A percentile compares a stretch with the other conserved stretches of the same genome.
These are phyloP conservation scores for Arachis monticola DNA, from an alignment of 331 rosid species.

Conservation along the genomic window DNA sequence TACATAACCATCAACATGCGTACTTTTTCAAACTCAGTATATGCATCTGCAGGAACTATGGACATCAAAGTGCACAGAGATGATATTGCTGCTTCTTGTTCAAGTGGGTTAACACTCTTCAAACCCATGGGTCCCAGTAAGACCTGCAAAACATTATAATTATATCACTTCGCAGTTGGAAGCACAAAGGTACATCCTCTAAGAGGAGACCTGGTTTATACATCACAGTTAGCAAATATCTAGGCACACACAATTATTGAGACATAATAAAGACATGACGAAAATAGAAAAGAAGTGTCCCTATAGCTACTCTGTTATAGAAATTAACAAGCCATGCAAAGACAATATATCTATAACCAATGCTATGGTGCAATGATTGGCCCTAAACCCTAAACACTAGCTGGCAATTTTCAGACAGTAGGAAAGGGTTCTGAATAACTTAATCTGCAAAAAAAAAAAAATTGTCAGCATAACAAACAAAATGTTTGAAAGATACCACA, in stretches of 20 bases:
- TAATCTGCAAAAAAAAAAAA: background rate
- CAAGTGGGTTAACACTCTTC: conserved; percentile 62
- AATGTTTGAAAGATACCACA: conserved; percentile 14
- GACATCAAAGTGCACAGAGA: conserved; percentile 83
- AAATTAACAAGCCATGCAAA: conserved; percentile 9
- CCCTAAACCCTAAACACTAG: background rate
- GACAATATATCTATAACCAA: conserved; percentile 14
- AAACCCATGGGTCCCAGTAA: conserved; percentile 76
- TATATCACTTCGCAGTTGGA: conserved; percentile 37
- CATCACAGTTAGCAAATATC: conserved; percentile 15
- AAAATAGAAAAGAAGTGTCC: background rate
- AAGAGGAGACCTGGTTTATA: conserved; percentile 11
- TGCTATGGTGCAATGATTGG: background rate
- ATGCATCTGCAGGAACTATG: conserved; percentile 80
- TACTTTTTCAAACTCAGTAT: conserved; percentile 84
- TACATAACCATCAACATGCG: conserved; percentile 24
- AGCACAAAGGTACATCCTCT: conserved; percentile 18
- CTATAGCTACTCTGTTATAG: background rate
- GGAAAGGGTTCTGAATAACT: background rate
- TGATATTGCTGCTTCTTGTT: conserved; percentile 76
- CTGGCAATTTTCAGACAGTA: background rate
- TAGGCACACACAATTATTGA: background rate
- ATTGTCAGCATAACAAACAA: background rate
- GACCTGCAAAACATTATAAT: conserved; percentile 52
- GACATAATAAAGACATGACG: background rate